Evolutionary conservation across 192 early-diverging fungal species (phyloP).

Genomic region (Linnemannia hyalina): DNA sequence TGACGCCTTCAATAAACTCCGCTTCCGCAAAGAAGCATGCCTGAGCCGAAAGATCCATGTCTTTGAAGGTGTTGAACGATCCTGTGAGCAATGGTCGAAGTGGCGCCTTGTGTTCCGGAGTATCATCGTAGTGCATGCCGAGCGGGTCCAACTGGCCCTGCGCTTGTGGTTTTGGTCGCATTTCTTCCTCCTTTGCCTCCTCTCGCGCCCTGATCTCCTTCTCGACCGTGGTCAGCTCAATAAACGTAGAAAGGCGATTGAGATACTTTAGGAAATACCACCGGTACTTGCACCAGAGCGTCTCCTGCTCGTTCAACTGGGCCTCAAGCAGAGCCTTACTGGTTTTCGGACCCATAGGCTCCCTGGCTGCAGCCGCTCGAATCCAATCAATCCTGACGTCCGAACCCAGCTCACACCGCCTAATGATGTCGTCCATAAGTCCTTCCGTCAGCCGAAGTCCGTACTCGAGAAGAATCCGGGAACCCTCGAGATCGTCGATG

Average conservation of each 20-base stretch:
- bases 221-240: constrained; percentile 59
- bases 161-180: background rate
- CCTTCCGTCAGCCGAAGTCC: constrained; percentile 66
- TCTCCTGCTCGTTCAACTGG: constrained; percentile 45
- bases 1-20: constrained; percentile 69
- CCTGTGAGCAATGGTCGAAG: constrained; percentile 56
- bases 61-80: constrained; percentile 69
- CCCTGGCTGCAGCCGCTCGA: constrained; percentile 28
- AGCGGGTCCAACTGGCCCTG: constrained; percentile 30
- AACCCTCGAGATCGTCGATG: constrained; percentile 38
- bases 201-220: constrained; percentile 19
- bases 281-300: constrained; percentile 63
- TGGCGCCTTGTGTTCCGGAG: constrained; percentile 23
- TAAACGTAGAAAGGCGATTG: constrained; percentile 73
- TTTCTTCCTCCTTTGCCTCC: background rate
- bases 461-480: constrained; percentile 62
- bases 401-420: constrained; percentile 26
- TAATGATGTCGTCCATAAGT: constrained; percentile 58
- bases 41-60: constrained; percentile 69
- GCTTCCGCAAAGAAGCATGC: constrained; percentile 70
- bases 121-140: constrained; percentile 12
- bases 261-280: constrained; percentile 71
- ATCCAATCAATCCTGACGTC: constrained; percentile 41
- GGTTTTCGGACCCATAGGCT: constrained; percentile 3
- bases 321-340: constrained; percentile 8